These are phyloP conservation scores for Radiomyces spectabilis DNA, from an alignment of 192 early-diverging fungal genomes.

Conservation along the genomic window DNA sequence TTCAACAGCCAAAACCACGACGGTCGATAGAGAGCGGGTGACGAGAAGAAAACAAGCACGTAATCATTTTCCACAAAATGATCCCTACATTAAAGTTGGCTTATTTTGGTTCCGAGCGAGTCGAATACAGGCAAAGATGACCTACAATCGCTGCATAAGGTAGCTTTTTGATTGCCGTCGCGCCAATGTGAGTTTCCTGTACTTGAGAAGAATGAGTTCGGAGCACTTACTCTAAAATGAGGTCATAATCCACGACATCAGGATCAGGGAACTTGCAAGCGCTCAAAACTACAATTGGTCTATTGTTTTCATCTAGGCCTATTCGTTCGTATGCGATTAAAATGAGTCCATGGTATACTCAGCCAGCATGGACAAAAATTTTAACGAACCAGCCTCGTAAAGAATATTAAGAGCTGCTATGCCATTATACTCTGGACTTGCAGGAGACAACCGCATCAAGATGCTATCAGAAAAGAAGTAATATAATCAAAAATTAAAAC, in stretches of 20 bases:
- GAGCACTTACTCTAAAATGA: slow-evolving; percentile 58
- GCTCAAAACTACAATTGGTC: slow-evolving; percentile 76
- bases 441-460: slow-evolving; percentile 29
- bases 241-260: slow-evolving; percentile 73
- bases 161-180: not conserved
- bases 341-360: not conserved
- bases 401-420: slow-evolving; percentile 26
- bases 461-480: not conserved
- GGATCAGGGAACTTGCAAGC: slow-evolving; percentile 87
- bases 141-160: not conserved
- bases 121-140: not conserved
- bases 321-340: not conserved
- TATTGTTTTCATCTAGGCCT: slow-evolving; percentile 82
- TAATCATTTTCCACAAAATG: slow-evolving; percentile 89
- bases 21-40: slow-evolving; percentile 70
- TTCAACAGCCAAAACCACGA: slow-evolving; percentile 77
- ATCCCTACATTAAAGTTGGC: slow-evolving; percentile 38
- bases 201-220: not conserved
- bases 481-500: too few relatives aligned
- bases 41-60: slow-evolving; percentile 80
- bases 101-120: not conserved
- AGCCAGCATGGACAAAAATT: not conserved
- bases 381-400: slow-evolving; percentile 21
- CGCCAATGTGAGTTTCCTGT: not conserved
- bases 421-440: slow-evolving; percentile 37